These are phyloP conservation scores for Umbelopsis isabellina DNA, from an alignment of 192 early-diverging fungal genomes.

Conservation along the genomic window DNA sequence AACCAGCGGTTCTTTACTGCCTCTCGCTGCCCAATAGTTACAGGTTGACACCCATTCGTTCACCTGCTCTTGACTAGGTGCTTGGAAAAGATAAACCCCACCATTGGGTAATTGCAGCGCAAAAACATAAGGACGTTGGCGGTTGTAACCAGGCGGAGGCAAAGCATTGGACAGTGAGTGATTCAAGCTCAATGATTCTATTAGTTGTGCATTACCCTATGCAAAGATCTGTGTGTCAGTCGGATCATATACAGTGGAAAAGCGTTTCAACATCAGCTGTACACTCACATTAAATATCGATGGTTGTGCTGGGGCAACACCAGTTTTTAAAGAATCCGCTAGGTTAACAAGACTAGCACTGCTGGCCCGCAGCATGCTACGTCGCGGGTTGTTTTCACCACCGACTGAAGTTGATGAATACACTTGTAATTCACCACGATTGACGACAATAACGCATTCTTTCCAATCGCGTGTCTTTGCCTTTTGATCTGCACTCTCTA, in stretches of 20 bases:
- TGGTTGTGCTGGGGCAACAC: background rate
- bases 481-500: slow-evolving; percentile 75
- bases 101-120: slow-evolving; percentile 81
- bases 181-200: slow-evolving; percentile 61
- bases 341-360: slow-evolving; percentile 29
- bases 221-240: background rate
- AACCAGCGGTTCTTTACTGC: slow-evolving; percentile 85
- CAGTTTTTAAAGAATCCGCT: slow-evolving; percentile 29
- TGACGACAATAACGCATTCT: slow-evolving; percentile 75
- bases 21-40: slow-evolving; percentile 94
- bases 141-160: slow-evolving; percentile 84
- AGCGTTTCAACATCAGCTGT: slow-evolving; percentile 19
- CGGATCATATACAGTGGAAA: background rate
- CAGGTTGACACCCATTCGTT: slow-evolving; percentile 86
- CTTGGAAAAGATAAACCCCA: slow-evolving; percentile 92
- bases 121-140: slow-evolving; percentile 79
- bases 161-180: slow-evolving; percentile 86
- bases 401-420: slow-evolving; percentile 69
- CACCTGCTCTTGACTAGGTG: slow-evolving; percentile 65
- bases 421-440: slow-evolving; percentile 81
- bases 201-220: slow-evolving; percentile 40
- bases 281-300: background rate
- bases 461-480: slow-evolving; percentile 86
- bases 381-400: slow-evolving; percentile 35
- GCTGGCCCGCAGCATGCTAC: slow-evolving; percentile 31